Conservation (phyloP, 345 rosid genomes). For the Melastoma malabathricum region DNA sequence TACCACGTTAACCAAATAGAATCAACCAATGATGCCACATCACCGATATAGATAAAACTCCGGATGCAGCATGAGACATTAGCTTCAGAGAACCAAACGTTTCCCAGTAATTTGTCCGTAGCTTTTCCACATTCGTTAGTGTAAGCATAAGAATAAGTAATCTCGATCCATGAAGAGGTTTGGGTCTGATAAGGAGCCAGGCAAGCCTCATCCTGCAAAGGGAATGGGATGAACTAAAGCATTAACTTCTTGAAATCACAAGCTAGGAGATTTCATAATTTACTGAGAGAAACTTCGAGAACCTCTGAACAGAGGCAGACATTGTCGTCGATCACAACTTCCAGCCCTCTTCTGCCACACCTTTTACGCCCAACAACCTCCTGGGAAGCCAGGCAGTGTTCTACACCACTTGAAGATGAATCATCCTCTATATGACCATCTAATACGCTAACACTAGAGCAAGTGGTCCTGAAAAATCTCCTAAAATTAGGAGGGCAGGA, state of each 20-base stretch:
- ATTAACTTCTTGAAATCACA: background rate
- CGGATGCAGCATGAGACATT: conserved; percentile 36
- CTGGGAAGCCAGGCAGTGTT: conserved; percentile 48
- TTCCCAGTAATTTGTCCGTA: conserved; percentile 11
- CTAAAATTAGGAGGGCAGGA: conserved; percentile 47
- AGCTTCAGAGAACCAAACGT: conserved; percentile 13
- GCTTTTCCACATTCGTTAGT: conserved; percentile 32
- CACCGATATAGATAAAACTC: conserved; percentile 77
- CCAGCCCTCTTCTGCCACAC: conserved; percentile 46
- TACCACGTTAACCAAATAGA: conserved; percentile 52
- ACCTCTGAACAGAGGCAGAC: conserved; percentile 52
- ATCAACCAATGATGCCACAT: conserved; percentile 39
- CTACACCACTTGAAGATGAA: conserved; percentile 4
- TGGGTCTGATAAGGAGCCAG: conserved; percentile 47
- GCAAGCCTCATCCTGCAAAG: conserved; percentile 49
- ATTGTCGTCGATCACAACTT: conserved; percentile 22
- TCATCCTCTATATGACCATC: conserved; percentile 10
- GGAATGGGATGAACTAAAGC: background rate
- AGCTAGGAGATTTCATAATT: background rate
- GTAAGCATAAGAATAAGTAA: conserved; percentile 38
- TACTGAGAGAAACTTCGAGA: background rate
- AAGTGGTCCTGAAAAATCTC: conserved; percentile 30
- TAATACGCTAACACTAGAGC: conserved; percentile 16
- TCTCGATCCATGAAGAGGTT: conserved; percentile 60
- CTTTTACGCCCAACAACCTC: conserved; percentile 54